Evolutionary conservation across 768 basidiomycete species (phyloP).

Genomic region (Mycena olivaceomarginata): DNA sequence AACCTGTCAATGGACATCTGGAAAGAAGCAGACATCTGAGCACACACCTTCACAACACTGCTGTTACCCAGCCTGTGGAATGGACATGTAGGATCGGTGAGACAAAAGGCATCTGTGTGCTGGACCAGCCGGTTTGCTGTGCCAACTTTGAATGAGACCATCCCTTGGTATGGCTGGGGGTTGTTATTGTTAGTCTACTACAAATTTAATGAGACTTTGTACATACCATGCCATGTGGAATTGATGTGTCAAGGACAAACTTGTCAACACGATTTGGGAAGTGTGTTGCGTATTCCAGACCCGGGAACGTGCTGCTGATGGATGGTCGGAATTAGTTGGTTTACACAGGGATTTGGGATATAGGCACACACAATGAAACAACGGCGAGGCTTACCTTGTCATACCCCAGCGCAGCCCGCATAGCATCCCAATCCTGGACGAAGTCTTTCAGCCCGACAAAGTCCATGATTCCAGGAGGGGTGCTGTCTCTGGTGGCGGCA

Average conservation of each 20-base stretch:
- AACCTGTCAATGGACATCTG: no score
- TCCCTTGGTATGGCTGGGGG: no score
- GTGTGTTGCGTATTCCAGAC: conserved; percentile 29
- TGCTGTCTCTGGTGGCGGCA: conserved; percentile 11
- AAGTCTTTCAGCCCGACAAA: conserved; percentile 26
- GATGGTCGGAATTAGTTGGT: no score
- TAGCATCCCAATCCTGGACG: conserved; percentile 38
- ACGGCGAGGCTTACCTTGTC: conserved; percentile 33
- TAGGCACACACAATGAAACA: conserved; percentile 37
- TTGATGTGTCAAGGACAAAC: conserved; percentile 38
- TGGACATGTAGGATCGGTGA: conserved; percentile 40
- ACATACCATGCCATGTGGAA: conserved; percentile 26
- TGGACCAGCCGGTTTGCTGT: conserved; percentile 41
- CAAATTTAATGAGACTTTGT: no score
- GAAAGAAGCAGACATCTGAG: no score
- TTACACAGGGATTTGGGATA: not conserved
- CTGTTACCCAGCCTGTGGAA: conserved; percentile 23
- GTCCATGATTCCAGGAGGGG: conserved; percentile 36
- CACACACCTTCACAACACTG: conserved; percentile 59
- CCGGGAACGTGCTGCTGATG: conserved; percentile 23
- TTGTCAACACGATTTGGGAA: conserved; percentile 35
- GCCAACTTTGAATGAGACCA: conserved; percentile 32
- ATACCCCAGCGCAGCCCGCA: conserved; percentile 41
- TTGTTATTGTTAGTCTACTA: no score
- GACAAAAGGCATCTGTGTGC: conserved; percentile 45